Evolutionary conservation across 768 basidiomycete species (phyloP), one percentile per base, ranked within the genome.

Genomic region (Russula compacta): DNA sequence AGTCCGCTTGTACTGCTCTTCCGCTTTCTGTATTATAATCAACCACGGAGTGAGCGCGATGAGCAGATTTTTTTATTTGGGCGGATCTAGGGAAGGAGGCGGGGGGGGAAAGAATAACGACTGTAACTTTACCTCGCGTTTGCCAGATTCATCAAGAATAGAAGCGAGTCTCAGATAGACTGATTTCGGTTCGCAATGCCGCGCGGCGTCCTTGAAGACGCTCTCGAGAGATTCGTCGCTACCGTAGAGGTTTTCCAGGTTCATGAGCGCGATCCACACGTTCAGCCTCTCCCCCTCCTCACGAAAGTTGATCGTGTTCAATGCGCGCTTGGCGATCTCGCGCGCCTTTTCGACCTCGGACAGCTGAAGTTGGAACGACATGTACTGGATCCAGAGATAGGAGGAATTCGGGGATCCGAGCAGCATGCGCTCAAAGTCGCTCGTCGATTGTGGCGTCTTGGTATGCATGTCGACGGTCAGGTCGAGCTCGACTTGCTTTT

Each of bases 301-400:
- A 46, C 95, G 83, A 78, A 95, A 98, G 70, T 81, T 88, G 74
- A 99, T 98, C 11, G 86, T 87, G 63, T 82, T 78, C 48, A 98
- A 77, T 5, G 94, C 95, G 24, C 91, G 84, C 56, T 83, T 81
- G 50, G 85, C 95, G 54, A 94, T 85, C 70, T 89, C 86, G 47
- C 93, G 82, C 14, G 95, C 97, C 73, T 95, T 97, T 68, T 94
- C 95, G 58, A 97, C 77, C 74, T 99, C 95, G 35, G 95, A 92
- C n/a, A 99, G 81, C 66, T 93, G 93, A 11, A 98, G 78, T 68
- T 95, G 92, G 83, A 98, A 95, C 9, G 97, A 95, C 93, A 99
- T 98, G 73, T 94, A 99, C 72, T 98, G 95, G 60, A 99, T 86
- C 97, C 97, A 99, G 38, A 98, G 80, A 74, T 89, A 97, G 0